Percentiles rank a stretch among this genome's conserved stretches.
These are phyloP conservation scores for Ocimum tenuiflorum DNA, from an alignment of 257 asterid species.

Conservation along the genomic window DNA sequence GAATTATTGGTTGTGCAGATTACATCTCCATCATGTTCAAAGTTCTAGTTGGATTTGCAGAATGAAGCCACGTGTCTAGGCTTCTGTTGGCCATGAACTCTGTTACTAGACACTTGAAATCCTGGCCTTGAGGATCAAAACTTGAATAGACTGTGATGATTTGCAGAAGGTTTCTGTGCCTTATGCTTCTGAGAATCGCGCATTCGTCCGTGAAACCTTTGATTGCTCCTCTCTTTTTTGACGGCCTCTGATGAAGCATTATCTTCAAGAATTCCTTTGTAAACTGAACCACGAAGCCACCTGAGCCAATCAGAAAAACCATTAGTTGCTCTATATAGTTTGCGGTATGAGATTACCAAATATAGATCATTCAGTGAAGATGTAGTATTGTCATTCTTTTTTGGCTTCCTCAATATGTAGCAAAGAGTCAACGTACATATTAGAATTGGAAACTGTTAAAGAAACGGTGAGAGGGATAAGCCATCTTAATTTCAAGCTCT, in stretches of 20 bases:
- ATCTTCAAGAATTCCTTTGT: constrained; percentile 19
- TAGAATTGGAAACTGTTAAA: neutral
- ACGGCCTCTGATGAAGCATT: constrained; percentile 22
- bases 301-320: constrained; percentile 34
- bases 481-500: neutral
- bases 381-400: neutral
- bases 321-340: constrained; percentile 19
- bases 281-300: constrained; percentile 38
- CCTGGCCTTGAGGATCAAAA: constrained; percentile 28
- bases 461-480: neutral
- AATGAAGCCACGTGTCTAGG: constrained; percentile 13
- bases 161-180: constrained; percentile 16
- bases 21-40: constrained; percentile 19
- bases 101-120: constrained; percentile 24
- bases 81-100: constrained; percentile 37
- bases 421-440: neutral
- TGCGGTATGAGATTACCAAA: neutral
- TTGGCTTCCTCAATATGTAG: neutral
- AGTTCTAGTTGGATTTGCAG: neutral
- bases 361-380: neutral
- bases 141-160: constrained; percentile 28
- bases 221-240: constrained; percentile 17
- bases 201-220: constrained; percentile 8
- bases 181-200: neutral
- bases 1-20: constrained; percentile 26